Evolutionary conservation across 2,329 filamentous ascomycete species (phyloP).

Genomic region (Cladophialophora yegresii): DNA sequence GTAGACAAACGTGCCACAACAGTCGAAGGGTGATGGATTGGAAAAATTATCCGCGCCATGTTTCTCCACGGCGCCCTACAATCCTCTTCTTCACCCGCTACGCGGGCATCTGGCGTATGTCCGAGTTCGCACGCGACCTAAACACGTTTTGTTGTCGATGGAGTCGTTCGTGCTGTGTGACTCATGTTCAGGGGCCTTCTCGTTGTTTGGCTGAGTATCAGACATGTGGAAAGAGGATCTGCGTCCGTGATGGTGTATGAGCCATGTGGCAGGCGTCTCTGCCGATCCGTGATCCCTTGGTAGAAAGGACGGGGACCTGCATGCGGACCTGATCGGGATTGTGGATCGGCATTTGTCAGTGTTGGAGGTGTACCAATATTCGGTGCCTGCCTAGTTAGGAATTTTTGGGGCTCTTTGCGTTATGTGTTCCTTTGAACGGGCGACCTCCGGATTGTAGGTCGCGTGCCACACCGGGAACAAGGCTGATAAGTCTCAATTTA

Average conservation of each 20-base stretch:
- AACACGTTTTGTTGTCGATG: not conserved
- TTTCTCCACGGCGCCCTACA: not conserved
- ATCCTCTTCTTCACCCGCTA: not conserved
- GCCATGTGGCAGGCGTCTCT: constrained; percentile 8
- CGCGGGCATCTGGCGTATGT: not conserved
- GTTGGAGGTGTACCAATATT: not conserved
- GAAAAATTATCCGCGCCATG: not conserved
- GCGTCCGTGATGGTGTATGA: constrained; percentile 13
- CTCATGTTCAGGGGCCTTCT: not conserved
- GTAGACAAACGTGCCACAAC: too few relatives aligned
- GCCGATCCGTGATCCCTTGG: constrained; percentile 6
- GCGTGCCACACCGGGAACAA: not conserved
- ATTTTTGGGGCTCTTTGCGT: not conserved
- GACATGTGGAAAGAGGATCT: constrained; percentile 1
- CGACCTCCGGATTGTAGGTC: not conserved
- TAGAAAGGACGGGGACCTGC: constrained; percentile 5
- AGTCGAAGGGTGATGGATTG: not conserved
- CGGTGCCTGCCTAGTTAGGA: not conserved
- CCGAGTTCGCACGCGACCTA: not conserved
- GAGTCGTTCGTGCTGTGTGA: not conserved
- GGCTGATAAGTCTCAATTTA: not conserved
- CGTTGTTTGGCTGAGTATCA: not conserved
- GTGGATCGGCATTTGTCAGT: not conserved
- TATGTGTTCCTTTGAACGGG: not conserved
- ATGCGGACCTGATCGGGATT: constrained; percentile 6